A percentile compares a stretch with the other conserved stretches of the same genome.
Conservation (phyloP, 257 asterid species). For the Linderniella brevidens region DNA sequence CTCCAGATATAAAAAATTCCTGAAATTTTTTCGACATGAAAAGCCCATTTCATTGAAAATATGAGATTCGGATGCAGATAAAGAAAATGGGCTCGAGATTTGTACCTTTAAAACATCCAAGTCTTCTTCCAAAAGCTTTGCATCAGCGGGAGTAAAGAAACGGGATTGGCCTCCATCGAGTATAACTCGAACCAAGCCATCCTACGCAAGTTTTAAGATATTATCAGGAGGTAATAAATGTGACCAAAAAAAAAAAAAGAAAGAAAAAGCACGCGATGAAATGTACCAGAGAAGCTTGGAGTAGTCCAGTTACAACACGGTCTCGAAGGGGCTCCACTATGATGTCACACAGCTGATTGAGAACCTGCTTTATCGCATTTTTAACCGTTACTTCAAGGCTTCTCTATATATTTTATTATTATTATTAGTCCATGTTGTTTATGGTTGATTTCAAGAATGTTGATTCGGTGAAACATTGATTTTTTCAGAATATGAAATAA, state of each 20-base stretch:
- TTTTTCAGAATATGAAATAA: no score
- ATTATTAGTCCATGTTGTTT: no score
- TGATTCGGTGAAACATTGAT: no score
- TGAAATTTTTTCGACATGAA: slow-evolving; percentile 12
- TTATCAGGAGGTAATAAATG: no score
- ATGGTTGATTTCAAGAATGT: no score
- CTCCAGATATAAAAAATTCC: slow-evolving; percentile 97
- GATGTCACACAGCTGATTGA: slow-evolving; percentile 70
- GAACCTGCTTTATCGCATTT: slow-evolving; percentile 34
- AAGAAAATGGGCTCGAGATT: neutral
- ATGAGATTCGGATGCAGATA: neutral
- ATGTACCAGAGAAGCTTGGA: slow-evolving; percentile 84
- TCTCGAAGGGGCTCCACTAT: slow-evolving; percentile 89
- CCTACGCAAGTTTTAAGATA: slow-evolving; percentile 21
- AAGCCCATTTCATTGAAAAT: neutral
- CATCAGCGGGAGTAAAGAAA: slow-evolving; percentile 51
- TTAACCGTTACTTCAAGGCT: no score
- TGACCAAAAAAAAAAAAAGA: slow-evolving; percentile 8
- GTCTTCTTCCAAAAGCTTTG: slow-evolving; percentile 78
- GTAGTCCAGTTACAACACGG: slow-evolving; percentile 90
- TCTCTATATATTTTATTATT: neutral
- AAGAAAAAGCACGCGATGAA: slow-evolving; percentile 7
- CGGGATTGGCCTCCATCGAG: slow-evolving; percentile 91
- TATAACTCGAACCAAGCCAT: slow-evolving; percentile 73
- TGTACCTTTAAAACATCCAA: slow-evolving; percentile 77